A percentile compares a stretch with the other conserved stretches of the same genome.
phyloP scores from a whole-genome alignment of 306 rosid species.

The Trifolium dubium region DNA sequence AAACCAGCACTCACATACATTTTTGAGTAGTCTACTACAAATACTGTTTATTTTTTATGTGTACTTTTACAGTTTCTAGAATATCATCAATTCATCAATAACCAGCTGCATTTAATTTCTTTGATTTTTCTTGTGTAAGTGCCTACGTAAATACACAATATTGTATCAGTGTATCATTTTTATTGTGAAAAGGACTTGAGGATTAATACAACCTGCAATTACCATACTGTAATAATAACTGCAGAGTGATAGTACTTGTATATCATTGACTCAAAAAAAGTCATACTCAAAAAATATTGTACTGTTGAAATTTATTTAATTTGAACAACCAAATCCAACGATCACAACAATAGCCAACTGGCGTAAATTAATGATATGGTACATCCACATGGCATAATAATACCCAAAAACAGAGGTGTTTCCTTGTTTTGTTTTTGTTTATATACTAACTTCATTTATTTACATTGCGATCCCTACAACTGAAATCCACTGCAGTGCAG shows the following conservation, averaged over 20 bases:
- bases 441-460: background rate
- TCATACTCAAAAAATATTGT: background rate
- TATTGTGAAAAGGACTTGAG: slow-evolving; percentile 19
- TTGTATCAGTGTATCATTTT: background rate
- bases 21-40: too few relatives aligned
- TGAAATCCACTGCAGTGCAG: background rate
- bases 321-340: slow-evolving; percentile 40
- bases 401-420: slow-evolving; percentile 6
- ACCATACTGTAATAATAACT: slow-evolving; percentile 34
- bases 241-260: slow-evolving; percentile 3
- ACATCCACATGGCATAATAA: slow-evolving; percentile 47
- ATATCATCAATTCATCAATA: background rate
- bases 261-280: slow-evolving; percentile 27
- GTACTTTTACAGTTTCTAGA: too few relatives aligned
- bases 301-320: slow-evolving; percentile 34
- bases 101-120: too few relatives aligned
- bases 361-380: slow-evolving; percentile 29
- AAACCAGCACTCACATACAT: background rate
- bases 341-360: slow-evolving; percentile 24
- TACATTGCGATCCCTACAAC: slow-evolving; percentile 4
- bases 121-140: background rate
- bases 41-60: too few relatives aligned
- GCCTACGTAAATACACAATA: background rate
- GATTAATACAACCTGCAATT: background rate
- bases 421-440: background rate